A percentile compares a stretch with the other conserved stretches of the same genome.
These are phyloP conservation scores for Tilletia horrida DNA, from an alignment of 1,284 basidiomycete species.

Conservation along the genomic window DNA sequence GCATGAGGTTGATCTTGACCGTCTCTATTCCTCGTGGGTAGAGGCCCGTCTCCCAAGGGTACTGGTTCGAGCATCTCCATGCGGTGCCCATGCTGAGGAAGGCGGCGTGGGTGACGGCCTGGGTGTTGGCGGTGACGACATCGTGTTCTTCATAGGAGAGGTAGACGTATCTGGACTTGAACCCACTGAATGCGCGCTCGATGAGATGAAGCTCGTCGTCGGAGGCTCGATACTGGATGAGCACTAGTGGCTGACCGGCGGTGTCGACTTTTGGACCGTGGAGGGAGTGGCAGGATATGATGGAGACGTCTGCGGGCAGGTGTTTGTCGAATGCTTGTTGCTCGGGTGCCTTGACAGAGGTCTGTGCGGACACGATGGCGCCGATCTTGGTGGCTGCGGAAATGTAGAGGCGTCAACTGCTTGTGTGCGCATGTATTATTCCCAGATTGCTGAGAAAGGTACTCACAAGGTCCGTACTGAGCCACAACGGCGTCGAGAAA, in stretches of 20 bases:
- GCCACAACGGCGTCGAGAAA: slow-evolving; percentile 77
- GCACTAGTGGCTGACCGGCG: slow-evolving; percentile 84
- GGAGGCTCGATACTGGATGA: slow-evolving; percentile 82
- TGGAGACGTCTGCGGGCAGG: slow-evolving; percentile 79
- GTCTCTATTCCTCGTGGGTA: slow-evolving; percentile 99
- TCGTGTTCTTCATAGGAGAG: slow-evolving; percentile 95
- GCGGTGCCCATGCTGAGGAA: slow-evolving; percentile 98
- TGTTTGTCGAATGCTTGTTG: slow-evolving; percentile 82
- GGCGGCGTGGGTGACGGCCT: slow-evolving; percentile 95
- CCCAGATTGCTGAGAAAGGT: not conserved
- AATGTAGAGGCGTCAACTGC: slow-evolving; percentile 17
- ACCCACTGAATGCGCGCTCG: slow-evolving; percentile 76
- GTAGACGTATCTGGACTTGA: slow-evolving; percentile 80
- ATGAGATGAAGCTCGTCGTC: slow-evolving; percentile 72
- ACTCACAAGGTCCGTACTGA: slow-evolving; percentile 83
- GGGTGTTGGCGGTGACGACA: slow-evolving; percentile 91
- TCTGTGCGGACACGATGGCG: slow-evolving; percentile 90
- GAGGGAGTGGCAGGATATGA: slow-evolving; percentile 88
- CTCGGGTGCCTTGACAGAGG: slow-evolving; percentile 94
- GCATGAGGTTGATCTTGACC: slow-evolving; percentile 89
- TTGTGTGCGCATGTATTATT: not conserved
- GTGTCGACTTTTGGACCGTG: slow-evolving; percentile 90
- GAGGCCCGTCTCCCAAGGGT: slow-evolving; percentile 88
- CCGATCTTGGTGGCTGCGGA: slow-evolving; percentile 79
- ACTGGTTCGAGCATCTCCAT: slow-evolving; percentile 73